phyloP scores from a whole-genome alignment of 2,329 filamentous ascomycete genomes.

The Seiridium cupressi region DNA sequence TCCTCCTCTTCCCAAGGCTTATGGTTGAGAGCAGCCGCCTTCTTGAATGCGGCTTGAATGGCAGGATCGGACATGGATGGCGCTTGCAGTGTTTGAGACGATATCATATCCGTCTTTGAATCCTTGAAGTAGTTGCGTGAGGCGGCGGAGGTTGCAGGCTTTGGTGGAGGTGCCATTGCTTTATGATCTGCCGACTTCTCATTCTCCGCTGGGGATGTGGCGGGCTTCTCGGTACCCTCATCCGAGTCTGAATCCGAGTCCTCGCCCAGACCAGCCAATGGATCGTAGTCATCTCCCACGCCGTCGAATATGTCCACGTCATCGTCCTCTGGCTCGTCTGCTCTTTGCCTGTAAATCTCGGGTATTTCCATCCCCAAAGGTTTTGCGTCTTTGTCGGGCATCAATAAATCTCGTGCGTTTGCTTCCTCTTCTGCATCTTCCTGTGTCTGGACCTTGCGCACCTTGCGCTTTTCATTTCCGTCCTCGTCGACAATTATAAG shows the following conservation, averaged over 20 bases:
- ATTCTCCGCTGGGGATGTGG: constrained; percentile 19
- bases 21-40: constrained; percentile 66
- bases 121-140: constrained; percentile 63
- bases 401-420: constrained; percentile 40
- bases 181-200: constrained; percentile 18
- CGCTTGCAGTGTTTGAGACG: constrained; percentile 47
- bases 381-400: constrained; percentile 54
- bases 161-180: constrained; percentile 47
- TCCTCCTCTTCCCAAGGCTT: constrained; percentile 36
- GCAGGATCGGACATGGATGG: constrained; percentile 70
- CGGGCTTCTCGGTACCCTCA: constrained; percentile 12
- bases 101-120: constrained; percentile 52
- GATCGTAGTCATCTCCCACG: constrained; percentile 66
- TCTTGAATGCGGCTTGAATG: constrained; percentile 81
- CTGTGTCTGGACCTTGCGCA: constrained; percentile 48
- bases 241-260: constrained; percentile 38
- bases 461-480: constrained; percentile 64
- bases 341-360: constrained; percentile 52
- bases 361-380: constrained; percentile 67
- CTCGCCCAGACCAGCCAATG: constrained; percentile 56
- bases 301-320: constrained; percentile 66
- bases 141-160: constrained; percentile 30
- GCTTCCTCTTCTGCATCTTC: constrained; percentile 28
- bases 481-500: constrained; percentile 66
- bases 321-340: constrained; percentile 49